phyloP scores from a whole-genome alignment of 495 filamentous ascomycete species.

The Trichocladium uniseriatum region DNA sequence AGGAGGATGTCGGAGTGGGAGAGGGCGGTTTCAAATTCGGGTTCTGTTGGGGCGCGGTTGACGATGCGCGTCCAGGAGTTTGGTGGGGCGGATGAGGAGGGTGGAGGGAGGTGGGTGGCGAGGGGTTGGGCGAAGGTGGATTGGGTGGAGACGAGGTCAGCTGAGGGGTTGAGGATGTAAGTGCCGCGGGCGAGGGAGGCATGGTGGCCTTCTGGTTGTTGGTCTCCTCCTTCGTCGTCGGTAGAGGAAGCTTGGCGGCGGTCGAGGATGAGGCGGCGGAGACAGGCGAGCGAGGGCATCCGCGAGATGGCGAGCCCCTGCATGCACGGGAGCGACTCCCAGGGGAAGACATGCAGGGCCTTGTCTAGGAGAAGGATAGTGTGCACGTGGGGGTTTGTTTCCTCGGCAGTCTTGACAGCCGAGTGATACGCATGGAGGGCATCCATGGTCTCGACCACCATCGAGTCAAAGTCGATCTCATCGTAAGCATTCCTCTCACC shows the following conservation, averaged over 20 bases:
- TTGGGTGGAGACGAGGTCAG: constrained; percentile 74
- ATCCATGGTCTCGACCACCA: constrained; percentile 75
- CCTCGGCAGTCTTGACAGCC: constrained; percentile 33
- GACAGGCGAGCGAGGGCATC: constrained; percentile 70
- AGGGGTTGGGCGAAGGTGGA: constrained; percentile 57
- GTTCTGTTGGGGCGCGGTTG: constrained; percentile 60
- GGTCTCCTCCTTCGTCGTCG: constrained; percentile 7
- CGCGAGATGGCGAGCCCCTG: constrained; percentile 70
- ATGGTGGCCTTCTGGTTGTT: constrained; percentile 38
- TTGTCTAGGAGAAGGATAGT: constrained; percentile 93
- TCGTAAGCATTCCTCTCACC: constrained; percentile 96
- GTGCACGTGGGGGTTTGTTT: constrained; percentile 45
- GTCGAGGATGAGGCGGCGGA: constrained; percentile 47
- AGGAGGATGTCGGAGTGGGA: constrained; percentile 58
- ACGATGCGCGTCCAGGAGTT: constrained; percentile 55
- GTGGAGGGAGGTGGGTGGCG: constrained; percentile 39
- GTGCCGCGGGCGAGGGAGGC: constrained; percentile 53
- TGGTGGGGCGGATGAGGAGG: constrained; percentile 40
- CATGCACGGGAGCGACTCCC: constrained; percentile 89
- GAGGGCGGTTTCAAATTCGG: constrained; percentile 59
- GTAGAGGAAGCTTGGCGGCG: constrained; percentile 9
- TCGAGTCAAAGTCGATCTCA: constrained; percentile 90
- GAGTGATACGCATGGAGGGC: constrained; percentile 68
- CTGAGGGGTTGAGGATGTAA: constrained; percentile 80
- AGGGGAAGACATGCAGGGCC: constrained; percentile 78